Base-by-base conservation (phyloP, 2,329 filamentous ascomycete species). In the Aspergillus tubingensis region DNA sequence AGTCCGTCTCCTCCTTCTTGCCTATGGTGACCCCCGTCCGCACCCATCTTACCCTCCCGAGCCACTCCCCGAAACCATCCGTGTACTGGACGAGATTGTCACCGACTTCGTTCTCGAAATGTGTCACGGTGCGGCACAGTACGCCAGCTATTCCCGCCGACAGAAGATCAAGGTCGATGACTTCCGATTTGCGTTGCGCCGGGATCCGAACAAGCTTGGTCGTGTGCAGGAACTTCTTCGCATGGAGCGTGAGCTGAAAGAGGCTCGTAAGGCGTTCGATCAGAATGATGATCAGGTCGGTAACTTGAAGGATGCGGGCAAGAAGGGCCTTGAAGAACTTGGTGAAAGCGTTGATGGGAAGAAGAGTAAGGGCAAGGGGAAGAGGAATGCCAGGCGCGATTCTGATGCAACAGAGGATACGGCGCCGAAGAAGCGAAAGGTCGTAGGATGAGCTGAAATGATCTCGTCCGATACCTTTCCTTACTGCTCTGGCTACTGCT, bases 101-200 rank as follows among this genome's bases (percentile, higher is more conserved):
- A 96, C 93, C 64, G 95, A 98, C 81, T 97, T 96, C 82, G 91
- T 98, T 74, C 92, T 96, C 74, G 92, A 95, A 75, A 88, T 95
- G 57, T 94, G 91, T 78, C 95, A 96, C 80, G 89, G 92, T 73
- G 94, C 95, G 3, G 91, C 92, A 4, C 87, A 91, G 48, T 88
- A 89, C 56, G 95, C 95, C 0, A 88, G 91, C 75, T 91, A 96
- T 77, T 88, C 91, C 2, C 90, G 92, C 0, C 90, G 95, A 2
- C 91, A 96, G 71, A 99, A 99, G 80, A 92, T 99, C 79, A 99
- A 99, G 77, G 91, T 96, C 71, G 94, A 97, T 72, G 95, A 99
- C 77, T 96, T 99, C 80, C 92, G 96, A 72, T 99, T 96, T 77
- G 92, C 92, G 41, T 86, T 98, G 68, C 86, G 95, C 32, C 87